phyloP scores from a whole-genome alignment of 805 yeast species.

The Saturnispora dispora region DNA sequence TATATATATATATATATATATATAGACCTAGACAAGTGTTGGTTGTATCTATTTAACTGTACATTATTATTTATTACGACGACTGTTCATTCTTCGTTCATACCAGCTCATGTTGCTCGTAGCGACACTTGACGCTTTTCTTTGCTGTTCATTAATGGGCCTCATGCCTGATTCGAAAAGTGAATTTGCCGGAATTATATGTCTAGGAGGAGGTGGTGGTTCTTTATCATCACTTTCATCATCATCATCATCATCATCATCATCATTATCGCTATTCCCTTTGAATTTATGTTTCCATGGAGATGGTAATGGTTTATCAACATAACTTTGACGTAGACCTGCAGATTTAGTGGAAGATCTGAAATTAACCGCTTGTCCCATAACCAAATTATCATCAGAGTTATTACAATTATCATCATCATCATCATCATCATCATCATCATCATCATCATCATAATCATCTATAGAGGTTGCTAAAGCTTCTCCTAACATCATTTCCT shows the following conservation, averaged over 20 bases:
- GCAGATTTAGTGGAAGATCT: constrained; percentile 11
- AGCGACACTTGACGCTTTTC: background rate
- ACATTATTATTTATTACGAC: constrained; percentile 1
- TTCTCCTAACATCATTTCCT: constrained; percentile 7
- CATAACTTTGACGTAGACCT: constrained; percentile 11
- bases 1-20: background rate
- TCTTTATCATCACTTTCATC: constrained; percentile 2
- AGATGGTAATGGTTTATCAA: constrained; percentile 6
- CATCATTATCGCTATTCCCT: background rate
- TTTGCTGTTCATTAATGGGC: background rate
- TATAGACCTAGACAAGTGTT: background rate
- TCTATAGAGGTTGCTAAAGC: background rate
- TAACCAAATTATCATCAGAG: constrained; percentile 12
- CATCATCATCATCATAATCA: constrained; percentile 9
- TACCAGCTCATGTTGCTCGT: constrained; percentile 4
- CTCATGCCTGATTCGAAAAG: constrained; percentile 8
- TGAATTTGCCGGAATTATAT: constrained; percentile 18
- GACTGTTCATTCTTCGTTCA: constrained; percentile 6
- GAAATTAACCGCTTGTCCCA: constrained; percentile 22
- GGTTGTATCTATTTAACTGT: constrained; percentile 1
- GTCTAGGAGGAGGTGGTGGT: constrained; percentile 25
- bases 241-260: background rate
- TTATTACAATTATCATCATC: constrained; percentile 9
- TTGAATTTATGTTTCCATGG: background rate
- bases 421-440: constrained; percentile 3